Evolutionary conservation across 495 filamentous ascomycete genomes (phyloP).

Genomic region (Penicillium pancosmium): DNA sequence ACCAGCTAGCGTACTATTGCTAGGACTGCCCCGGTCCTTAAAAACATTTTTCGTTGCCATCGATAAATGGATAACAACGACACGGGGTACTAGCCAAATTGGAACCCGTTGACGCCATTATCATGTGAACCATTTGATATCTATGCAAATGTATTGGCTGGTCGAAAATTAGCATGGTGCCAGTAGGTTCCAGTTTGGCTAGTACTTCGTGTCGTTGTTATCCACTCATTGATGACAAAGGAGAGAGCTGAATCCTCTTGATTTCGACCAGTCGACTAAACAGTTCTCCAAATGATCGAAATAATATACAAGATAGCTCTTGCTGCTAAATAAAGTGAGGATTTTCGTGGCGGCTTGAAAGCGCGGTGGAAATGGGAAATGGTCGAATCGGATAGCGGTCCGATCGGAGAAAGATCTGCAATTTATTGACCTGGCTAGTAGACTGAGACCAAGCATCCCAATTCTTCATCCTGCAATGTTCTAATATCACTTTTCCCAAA

Average conservation of each 20-base stretch:
- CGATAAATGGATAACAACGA: background rate
- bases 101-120: background rate
- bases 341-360: background rate
- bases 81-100: background rate
- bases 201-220: conserved; percentile 4
- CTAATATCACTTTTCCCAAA: background rate
- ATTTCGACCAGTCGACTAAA: no score
- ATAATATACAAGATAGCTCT: no score
- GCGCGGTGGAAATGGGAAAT: background rate
- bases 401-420: background rate
- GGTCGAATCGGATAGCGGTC: conserved; percentile 12
- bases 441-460: background rate
- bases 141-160: background rate
- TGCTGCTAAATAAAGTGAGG: no score
- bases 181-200: background rate
- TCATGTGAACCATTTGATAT: background rate
- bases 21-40: background rate
- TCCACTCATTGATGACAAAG: background rate
- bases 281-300: no score
- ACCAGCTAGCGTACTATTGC: background rate
- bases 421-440: background rate
- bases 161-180: background rate
- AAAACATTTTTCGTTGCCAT: no score
- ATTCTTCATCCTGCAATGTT: no score
- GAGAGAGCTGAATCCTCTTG: background rate